Base-by-base conservation (phyloP, 495 filamentous ascomycete species). In the Talaromyces wortmannii region DNA sequence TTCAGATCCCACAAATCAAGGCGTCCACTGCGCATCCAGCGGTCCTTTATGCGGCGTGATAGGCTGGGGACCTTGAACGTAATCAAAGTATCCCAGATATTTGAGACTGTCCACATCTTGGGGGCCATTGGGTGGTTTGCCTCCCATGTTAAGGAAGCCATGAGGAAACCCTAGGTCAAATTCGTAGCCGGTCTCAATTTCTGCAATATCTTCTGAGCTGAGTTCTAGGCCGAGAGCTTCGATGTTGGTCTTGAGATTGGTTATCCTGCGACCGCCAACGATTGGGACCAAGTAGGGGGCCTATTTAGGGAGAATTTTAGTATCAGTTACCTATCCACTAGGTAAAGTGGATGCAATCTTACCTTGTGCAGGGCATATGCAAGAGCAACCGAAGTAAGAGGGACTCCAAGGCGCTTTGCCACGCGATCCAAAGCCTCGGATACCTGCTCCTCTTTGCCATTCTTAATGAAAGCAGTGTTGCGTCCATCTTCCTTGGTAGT, bases 221-320 rank as follows among this genome's bases (percentile, higher is more conserved):
- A 91, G 70, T 46, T 64, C 57, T 33, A 90, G 49, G 0, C 60
- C 67, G 31, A 90, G 66, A 4, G 83, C 87, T 56, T 85, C 84
- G 55, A 90, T 84, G 53, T 85, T 89, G 55, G 70, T 78, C 67
- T 85, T 83, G 5, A 91, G 60, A 55, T 87, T 81, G 62, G 82
- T 78, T 48, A 85, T 66, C 63, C 81, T 88, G 12, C 83, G 66
- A 0, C 82, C 83, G 13, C 87, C 88, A 23, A 88, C 73, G 59
- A 91, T 88, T 0, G 88, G 88, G 60, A 84, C 86, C 33, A 89
- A 84, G 60, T 90, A 85, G 1, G 87, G 84, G 10, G 85, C 74
- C 48, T 43, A 15, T 43, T 43, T 43, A 4, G 11, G 40, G 5
- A 23, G 23, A 23, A 23, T 23, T 23, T 4, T 23, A 23, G 23